Conservation (phyloP, 495 filamentous ascomycete genomes). For the Hyaloscypha variabilis region DNA sequence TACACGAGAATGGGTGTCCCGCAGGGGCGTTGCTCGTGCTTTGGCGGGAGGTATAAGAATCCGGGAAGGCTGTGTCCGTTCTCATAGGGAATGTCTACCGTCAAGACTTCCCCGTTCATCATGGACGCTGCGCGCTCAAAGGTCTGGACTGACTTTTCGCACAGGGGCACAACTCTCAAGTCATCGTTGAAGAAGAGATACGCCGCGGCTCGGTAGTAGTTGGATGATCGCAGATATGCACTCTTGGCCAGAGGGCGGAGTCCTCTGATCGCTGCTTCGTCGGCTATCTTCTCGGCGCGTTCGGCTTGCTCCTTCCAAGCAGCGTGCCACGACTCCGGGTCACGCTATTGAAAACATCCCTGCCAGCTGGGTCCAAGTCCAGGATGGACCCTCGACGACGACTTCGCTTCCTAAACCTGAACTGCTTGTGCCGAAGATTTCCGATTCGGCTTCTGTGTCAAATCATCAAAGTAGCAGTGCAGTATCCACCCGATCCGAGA, state of each 20-base stretch:
- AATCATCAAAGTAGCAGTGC: no score
- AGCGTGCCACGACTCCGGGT: constrained; percentile 44
- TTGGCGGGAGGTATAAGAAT: constrained; percentile 44
- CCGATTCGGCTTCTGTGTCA: no score
- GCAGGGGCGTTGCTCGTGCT: constrained; percentile 24
- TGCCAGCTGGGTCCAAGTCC: no score
- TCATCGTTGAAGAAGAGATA: constrained; percentile 36
- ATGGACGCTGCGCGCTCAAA: constrained; percentile 32
- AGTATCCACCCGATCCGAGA: no score
- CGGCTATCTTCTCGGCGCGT: constrained; percentile 37
- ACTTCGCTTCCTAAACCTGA: no score
- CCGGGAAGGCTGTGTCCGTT: constrained; percentile 35
- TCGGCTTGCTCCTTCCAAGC: constrained; percentile 36
- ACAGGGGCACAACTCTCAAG: constrained; percentile 22
- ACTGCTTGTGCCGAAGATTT: no score
- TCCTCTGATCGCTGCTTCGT: constrained; percentile 33
- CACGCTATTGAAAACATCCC: no score
- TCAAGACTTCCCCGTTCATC: constrained; percentile 26
- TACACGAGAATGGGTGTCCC: constrained; percentile 47
- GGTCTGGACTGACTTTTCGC: constrained; percentile 23
- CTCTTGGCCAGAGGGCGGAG: constrained; percentile 31
- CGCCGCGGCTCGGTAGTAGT: constrained; percentile 43
- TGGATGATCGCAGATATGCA: constrained; percentile 42
- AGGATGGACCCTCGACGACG: no score
- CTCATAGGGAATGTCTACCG: constrained; percentile 44